Base-by-base conservation (phyloP, 306 rosid genomes). In the Cucurbita argyrosperma region DNA sequence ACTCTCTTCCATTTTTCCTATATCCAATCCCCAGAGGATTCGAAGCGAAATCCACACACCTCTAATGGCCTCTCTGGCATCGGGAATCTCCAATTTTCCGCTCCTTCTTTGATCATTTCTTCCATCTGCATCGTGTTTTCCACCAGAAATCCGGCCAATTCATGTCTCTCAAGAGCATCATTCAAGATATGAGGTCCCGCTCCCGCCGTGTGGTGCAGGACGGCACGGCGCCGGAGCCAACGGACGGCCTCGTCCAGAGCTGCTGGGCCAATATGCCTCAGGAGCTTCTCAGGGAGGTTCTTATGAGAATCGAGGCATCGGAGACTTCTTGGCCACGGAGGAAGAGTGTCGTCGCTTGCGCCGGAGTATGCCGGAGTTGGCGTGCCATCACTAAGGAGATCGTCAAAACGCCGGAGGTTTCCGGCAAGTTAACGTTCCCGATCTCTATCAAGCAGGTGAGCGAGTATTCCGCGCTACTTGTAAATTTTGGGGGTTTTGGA, bases 351-450 rank as follows among this genome's bases (percentile, higher is more conserved):
- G 96, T 91, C 59, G 91, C 96, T 6, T 91, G 97, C 56, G 97
- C 99, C 37, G 96, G 97, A 18, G 99, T 95, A 0, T 91, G 99
- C 79, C 88, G 97, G 76, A 89, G 90, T 68, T 95, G 99, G 99
- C 84, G 99, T 19, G 72, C 77, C 16, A 83, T 89, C 75, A 88
- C 91, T 1, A 88, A 82, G 75, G 97, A 91, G 80, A 89, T 91
- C 78, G 97, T 95, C n/a, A 83, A 82, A 78, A 72, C 83, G 6
- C 99, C 96, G 4, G 90, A 91, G 45, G 72, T 87, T 55, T 91
- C 97, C 6, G 77, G 92, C 0, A 83, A 63, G 79, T 56, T 95
- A 39, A 95, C 99, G 45, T 95, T 95, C 78, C 99, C 99, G 59
- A 89, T 95, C 84, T 87, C 99, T 38, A 77, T 91, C 66, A 91